Percentiles rank a stretch among this genome's conserved stretches.
These are phyloP conservation scores for Solanum phureja DNA, from an alignment of 257 asterid species.

Conservation along the genomic window DNA sequence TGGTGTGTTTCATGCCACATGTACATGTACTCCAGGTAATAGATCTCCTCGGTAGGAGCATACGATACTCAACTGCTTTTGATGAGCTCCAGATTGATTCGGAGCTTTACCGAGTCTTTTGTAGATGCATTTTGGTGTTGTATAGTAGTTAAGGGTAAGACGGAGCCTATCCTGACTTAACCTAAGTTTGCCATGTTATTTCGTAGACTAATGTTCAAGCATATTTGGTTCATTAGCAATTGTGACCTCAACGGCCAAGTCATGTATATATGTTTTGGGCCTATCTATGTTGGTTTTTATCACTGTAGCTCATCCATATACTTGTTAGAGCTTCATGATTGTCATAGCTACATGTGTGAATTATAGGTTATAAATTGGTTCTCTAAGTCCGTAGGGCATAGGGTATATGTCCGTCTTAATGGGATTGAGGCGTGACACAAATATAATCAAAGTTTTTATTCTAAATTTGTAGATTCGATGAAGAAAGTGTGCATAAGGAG, in stretches of 20 bases:
- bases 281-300: too few species aligned
- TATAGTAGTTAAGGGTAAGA: background rate
- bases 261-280: background rate
- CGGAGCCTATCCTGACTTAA: background rate
- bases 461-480: background rate
- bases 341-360: background rate
- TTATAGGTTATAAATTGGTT: background rate
- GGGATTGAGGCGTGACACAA: background rate
- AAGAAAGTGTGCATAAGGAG: background rate
- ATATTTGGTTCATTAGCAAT: background rate
- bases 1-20: background rate
- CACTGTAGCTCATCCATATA: background rate
- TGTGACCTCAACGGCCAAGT: background rate
- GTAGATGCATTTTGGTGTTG: background rate
- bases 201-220: background rate
- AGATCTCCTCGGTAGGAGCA: background rate
- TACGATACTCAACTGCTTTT: background rate
- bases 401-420: background rate
- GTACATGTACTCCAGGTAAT: background rate
- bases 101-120: background rate
- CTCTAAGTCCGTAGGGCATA: background rate
- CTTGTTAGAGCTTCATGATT: background rate
- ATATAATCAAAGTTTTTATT: background rate
- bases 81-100: background rate
- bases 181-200: background rate